Percentiles rank a stretch among this genome's conserved stretches.
Evolutionary conservation across 371 early-diverging fungal genomes (phyloP).

Genomic region (Apophysomyces trapeziformis): DNA sequence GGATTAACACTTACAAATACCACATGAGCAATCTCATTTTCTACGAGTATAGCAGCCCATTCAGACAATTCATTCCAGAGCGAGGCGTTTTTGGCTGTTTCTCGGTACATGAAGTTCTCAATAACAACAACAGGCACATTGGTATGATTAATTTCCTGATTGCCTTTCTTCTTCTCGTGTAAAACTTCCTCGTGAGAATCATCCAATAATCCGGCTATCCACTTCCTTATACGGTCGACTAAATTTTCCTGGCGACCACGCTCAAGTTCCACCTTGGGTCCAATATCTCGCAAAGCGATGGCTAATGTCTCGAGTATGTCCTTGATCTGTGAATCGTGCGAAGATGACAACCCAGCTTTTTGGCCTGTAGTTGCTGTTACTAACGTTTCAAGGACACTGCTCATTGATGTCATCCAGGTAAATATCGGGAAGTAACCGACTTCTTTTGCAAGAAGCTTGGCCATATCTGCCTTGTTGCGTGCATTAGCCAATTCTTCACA

Average conservation of each 20-base stretch:
- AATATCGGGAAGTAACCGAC: conserved; percentile 87
- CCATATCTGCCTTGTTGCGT: conserved; percentile 72
- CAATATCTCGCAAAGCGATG: conserved; percentile 56
- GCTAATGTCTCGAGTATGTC: conserved; percentile 64
- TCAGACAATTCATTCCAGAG: conserved; percentile 79
- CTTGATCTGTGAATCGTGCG: conserved; percentile 64
- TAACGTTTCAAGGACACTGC: conserved; percentile 75
- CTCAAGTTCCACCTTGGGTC: conserved; percentile 26
- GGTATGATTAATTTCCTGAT: conserved; percentile 33
- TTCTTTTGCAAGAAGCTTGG: conserved; percentile 70
- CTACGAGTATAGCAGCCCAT: conserved; percentile 76
- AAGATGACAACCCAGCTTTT: conserved; percentile 73
- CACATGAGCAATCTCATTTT: conserved; percentile 88
- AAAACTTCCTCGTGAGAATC: conserved; percentile 22
- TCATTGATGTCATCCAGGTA: conserved; percentile 72
- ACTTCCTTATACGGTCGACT: conserved; percentile 11
- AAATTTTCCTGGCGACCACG: conserved; percentile 12
- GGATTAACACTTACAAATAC: conserved; percentile 85
- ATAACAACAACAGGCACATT: conserved; percentile 89
- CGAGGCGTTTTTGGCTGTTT: conserved; percentile 57
- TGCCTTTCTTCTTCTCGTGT: conserved; percentile 11
- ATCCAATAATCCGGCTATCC: conserved; percentile 12
- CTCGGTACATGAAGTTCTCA: conserved; percentile 82
- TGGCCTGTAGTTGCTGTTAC: conserved; percentile 87
- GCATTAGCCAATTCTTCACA: conserved; percentile 78